A percentile compares a stretch with the other conserved stretches of the same genome.
Evolutionary conservation across 176 grass and related monocot species (phyloP).

Genomic region (Hordeum marinum): DNA sequence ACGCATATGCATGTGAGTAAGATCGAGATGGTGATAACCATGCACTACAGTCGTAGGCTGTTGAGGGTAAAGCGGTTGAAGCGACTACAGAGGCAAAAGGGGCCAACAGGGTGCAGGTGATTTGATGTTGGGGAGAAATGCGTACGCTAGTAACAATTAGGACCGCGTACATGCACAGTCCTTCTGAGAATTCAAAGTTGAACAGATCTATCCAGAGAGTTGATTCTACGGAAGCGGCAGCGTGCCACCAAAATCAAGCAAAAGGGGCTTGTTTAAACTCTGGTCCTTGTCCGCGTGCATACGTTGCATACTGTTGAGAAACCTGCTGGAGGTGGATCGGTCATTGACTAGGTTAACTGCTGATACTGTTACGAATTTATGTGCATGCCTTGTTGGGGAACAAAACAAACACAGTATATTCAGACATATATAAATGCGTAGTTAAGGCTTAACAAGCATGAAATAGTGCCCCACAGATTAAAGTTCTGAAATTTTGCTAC

Average conservation of each 20-base stretch:
- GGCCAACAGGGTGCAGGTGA: conserved; percentile 31
- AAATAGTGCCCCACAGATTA: background rate
- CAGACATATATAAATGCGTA: background rate
- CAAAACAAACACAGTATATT: background rate
- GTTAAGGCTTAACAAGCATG: background rate
- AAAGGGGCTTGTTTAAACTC: background rate
- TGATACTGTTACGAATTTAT: background rate
- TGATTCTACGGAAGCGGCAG: background rate
- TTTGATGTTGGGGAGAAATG: conserved; percentile 33
- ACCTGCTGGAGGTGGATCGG: background rate
- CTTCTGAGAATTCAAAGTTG: conserved; percentile 31
- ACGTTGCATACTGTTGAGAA: background rate
- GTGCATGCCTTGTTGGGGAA: background rate
- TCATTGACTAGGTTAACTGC: conserved; percentile 3
- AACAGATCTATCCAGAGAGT: background rate
- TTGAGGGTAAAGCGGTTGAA: conserved; percentile 14
- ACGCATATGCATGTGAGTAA: background rate
- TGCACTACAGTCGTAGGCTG: background rate
- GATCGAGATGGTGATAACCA: background rate
- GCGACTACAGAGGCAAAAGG: conserved; percentile 40
- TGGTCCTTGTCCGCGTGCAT: background rate
- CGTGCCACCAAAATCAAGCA: conserved; percentile 15
- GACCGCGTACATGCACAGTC: background rate
- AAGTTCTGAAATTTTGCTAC: background rate
- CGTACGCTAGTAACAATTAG: background rate